Base-by-base conservation (phyloP, 225 moss, liverwort and hornwort genomes). In the Polytrichum formosum region DNA sequence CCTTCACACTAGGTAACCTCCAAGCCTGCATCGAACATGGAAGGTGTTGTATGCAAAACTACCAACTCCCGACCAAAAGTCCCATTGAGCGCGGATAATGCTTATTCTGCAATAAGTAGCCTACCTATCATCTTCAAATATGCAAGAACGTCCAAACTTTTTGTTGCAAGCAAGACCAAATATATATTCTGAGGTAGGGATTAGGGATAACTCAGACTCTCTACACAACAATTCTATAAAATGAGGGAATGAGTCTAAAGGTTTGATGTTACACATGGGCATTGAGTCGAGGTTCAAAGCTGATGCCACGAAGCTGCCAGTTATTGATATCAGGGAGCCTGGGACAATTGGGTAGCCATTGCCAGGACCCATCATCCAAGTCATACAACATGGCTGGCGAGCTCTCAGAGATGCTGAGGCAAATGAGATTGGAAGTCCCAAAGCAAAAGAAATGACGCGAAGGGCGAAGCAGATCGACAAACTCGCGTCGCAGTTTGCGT, bases 231-330 rank as follows among this genome's bases (percentile, higher is more conserved):
- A 65, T 18, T 19, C 37, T 37, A 37, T 2, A 37, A 37, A 6
- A 18, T 74, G 26, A 56, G 55, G 28, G 1, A 28, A 17, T 30
- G 37, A 70, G 35, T 35, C 9, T 35, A 37, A 30, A 54, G 71
- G 70, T 70, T 46, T 13, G 74, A 55, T 69, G 31, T 75, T 73
- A 56, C 66, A 86, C 80, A 77, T 78, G 67, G 53, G 64, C 82
- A 74, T 87, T 80, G 29, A 92, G 84, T 17, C 79, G 79, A 28
- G 92, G 92, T 65, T 90, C 90, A 69, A 92, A 90, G 79, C 88
- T 83, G 25, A 92, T 92, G 76, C 92, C 92, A 64, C 88, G 73
- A 65, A 90, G 73, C 81, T 92, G 92, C 88, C 92, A 90, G 74
- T 90, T 92, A 73, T 90, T 90, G 80, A 90, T 88, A 55, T 92